Evolutionary conservation across 257 asterid species (phyloP).

Genomic region (Solanum verrucosum): DNA sequence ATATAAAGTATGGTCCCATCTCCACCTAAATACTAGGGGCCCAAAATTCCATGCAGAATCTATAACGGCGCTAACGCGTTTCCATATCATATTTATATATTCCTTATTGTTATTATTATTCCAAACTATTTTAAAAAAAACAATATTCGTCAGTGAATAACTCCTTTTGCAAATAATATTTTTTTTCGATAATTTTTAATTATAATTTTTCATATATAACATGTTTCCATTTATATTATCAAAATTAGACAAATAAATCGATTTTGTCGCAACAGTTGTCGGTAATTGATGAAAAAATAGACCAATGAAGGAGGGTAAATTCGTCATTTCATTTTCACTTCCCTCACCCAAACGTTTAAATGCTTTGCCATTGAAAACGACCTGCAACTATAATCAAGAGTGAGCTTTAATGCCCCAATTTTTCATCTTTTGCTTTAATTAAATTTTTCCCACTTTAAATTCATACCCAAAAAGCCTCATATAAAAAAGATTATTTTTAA

Average conservation of each 20-base stretch:
- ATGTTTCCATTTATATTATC: neutral
- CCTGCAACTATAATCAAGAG: constrained; percentile 9
- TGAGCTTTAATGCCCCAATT: constrained; percentile 14
- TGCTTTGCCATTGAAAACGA: constrained; percentile 21
- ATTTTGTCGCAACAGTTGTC: neutral
- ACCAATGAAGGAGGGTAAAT: neutral
- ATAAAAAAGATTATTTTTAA: neutral
- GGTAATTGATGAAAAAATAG: neutral
- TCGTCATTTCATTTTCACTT: neutral
- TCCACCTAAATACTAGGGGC: neutral
- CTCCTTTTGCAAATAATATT: no score
- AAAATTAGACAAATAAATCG: neutral
- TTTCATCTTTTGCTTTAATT: neutral
- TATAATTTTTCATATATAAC: neutral
- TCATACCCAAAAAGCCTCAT: neutral
- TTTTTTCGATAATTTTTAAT: no score
- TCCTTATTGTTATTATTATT: neutral
- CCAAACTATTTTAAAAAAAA: neutral
- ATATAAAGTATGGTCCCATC: neutral
- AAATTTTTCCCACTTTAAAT: neutral
- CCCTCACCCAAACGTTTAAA: constrained; percentile 23
- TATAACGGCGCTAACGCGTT: constrained; percentile 1
- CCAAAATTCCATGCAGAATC: neutral
- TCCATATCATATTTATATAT: neutral
- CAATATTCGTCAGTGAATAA: neutral